Conservation (phyloP, 2,329 filamentous ascomycete species). For the Trichophaea hybrida region DNA sequence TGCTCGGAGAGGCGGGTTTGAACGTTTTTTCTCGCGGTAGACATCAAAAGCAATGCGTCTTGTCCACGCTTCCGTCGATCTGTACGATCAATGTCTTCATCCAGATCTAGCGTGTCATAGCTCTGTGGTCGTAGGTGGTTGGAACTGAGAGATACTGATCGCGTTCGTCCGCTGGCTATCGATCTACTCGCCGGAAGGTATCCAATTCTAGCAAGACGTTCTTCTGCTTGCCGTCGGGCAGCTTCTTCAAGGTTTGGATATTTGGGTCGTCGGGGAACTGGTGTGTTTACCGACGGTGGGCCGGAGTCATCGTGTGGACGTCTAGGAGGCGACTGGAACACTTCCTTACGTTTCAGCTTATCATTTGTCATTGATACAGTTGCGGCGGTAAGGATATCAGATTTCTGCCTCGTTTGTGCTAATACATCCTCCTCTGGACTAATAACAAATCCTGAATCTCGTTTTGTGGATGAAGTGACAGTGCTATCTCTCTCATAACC, state of each 20-base stretch:
- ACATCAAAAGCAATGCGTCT: conserved; percentile 62
- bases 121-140: conserved; percentile 46
- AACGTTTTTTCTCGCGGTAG: conserved; percentile 75
- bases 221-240: conserved; percentile 71
- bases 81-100: conserved; percentile 67
- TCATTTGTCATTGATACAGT: conserved; percentile 79
- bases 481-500: conserved; percentile 32
- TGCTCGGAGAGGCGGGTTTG: conserved; percentile 61
- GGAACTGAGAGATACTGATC: conserved; percentile 31
- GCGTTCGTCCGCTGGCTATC: not conserved
- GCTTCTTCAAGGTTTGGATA: conserved; percentile 63
- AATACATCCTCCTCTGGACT: conserved; percentile 42
- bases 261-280: conserved; percentile 30
- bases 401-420: conserved; percentile 62
- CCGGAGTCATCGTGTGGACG: not conserved
- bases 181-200: conserved; percentile 46
- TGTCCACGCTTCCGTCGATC: conserved; percentile 53
- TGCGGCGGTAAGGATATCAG: conserved; percentile 62
- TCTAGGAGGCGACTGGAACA: not conserved
- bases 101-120: conserved; percentile 45
- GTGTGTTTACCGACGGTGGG: conserved; percentile 45
- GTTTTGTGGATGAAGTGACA: not conserved
- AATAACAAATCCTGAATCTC: not conserved
- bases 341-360: conserved; percentile 29
- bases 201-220: conserved; percentile 67